These are phyloP conservation scores for Plasmodium blacklocki DNA, from an alignment of 169 alveolate species.

Conservation along the genomic window DNA sequence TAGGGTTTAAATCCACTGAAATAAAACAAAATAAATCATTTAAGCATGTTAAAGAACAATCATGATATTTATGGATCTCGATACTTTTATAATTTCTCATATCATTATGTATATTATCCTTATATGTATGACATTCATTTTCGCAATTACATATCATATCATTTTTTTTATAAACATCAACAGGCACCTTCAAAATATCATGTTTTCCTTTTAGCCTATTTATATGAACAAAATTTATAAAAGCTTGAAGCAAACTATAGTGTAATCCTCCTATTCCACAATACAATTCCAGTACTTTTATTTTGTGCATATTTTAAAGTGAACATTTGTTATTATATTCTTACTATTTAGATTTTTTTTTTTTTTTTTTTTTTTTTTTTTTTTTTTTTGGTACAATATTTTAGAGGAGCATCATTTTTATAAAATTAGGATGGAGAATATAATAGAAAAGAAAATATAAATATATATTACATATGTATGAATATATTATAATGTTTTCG, in stretches of 20 bases:
- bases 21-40: conserved; percentile 35
- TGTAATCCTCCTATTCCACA: conserved; percentile 76
- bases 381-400: no score
- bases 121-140: neutral
- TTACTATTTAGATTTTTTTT: no score
- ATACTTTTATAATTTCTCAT: neutral
- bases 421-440: no score
- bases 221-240: conserved; percentile 27
- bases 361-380: no score
- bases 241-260: conserved; percentile 49
- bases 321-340: neutral
- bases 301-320: conserved; percentile 25
- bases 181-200: neutral
- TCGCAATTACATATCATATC: neutral
- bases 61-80: neutral
- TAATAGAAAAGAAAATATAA: no score
- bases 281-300: conserved; percentile 52
- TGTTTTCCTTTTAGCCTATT: neutral
- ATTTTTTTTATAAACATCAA: neutral
- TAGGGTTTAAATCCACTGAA: conserved; percentile 38
- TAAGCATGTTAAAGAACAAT: no score
- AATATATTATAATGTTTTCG: no score
- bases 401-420: no score
- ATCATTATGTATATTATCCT: neutral
- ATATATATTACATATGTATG: no score